Evolutionary conservation across 306 rosid genomes (phyloP).

Genomic region (Vachellia pachyceras): DNA sequence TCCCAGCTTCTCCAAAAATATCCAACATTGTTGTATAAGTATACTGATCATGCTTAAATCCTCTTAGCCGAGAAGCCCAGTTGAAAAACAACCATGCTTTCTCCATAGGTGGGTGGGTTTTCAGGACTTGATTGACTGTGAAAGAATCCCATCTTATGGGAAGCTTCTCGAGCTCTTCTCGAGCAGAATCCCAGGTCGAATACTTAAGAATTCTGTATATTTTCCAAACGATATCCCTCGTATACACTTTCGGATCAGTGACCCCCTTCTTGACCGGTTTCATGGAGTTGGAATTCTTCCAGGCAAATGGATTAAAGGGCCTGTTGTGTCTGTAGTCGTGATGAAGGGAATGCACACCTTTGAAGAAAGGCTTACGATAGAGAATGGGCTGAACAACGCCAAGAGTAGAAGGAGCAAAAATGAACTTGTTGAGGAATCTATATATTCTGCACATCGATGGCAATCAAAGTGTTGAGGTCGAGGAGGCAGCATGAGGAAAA

Average conservation of each 20-base stretch:
- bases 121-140: constrained; percentile 75
- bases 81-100: constrained; percentile 88
- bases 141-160: constrained; percentile 84
- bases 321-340: constrained; percentile 41
- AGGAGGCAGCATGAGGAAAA: background rate
- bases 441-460: constrained; percentile 31
- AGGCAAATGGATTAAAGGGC: constrained; percentile 32
- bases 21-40: constrained; percentile 85
- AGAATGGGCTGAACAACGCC: background rate
- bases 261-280: constrained; percentile 30
- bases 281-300: background rate
- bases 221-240: constrained; percentile 55
- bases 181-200: constrained; percentile 76
- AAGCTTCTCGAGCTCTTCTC: constrained; percentile 52
- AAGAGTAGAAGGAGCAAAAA: constrained; percentile 11
- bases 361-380: constrained; percentile 27
- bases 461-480: background rate
- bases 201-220: constrained; percentile 57
- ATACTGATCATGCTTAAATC: constrained; percentile 81
- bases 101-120: constrained; percentile 92
- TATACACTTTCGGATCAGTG: constrained; percentile 45
- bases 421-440: constrained; percentile 37
- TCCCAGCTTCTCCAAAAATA: constrained; percentile 92
- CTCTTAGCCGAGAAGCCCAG: constrained; percentile 63
- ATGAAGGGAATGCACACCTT: constrained; percentile 49